A percentile compares a stretch with the other conserved stretches of the same genome.
Conservation (phyloP, 2,329 filamentous ascomycete genomes). For the Allantophomopsis lycopodina region DNA sequence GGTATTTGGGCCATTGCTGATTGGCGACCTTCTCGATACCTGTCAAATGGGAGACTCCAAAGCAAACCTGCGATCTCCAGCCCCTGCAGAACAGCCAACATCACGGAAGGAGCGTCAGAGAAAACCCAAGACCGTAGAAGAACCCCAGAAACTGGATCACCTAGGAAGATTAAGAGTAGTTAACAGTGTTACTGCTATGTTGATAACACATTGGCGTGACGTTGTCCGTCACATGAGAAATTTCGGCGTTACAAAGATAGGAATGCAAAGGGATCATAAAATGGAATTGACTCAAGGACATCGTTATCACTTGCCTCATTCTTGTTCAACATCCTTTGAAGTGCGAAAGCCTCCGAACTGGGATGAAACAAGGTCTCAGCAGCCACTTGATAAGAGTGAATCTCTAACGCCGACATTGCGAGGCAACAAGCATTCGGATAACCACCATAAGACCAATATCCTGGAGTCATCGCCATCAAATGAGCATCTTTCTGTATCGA, state of each 20-base stretch:
- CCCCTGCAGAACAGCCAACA: background rate
- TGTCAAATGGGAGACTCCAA: slow-evolving; percentile 21
- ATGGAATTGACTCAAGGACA: background rate
- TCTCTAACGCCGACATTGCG: slow-evolving; percentile 22
- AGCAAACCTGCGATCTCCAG: background rate
- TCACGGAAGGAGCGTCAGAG: slow-evolving; percentile 26
- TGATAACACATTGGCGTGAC: slow-evolving; percentile 51
- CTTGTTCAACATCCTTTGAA: slow-evolving; percentile 26
- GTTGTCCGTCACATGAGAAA: slow-evolving; percentile 45
- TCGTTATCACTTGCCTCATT: slow-evolving; percentile 20
- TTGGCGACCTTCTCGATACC: slow-evolving; percentile 40
- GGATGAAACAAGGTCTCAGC: slow-evolving; percentile 10
- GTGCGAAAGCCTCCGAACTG: slow-evolving; percentile 24
- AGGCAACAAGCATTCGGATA: slow-evolving; percentile 1
- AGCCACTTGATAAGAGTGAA: slow-evolving; percentile 10
- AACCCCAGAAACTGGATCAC: slow-evolving; percentile 10
- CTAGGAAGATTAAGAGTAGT: slow-evolving; percentile 44
- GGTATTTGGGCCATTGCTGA: slow-evolving; percentile 49
- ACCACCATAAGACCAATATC: background rate
- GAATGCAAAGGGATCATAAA: slow-evolving; percentile 3
- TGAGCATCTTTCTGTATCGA: slow-evolving; percentile 10
- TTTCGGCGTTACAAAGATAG: slow-evolving; percentile 14
- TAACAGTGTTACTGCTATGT: slow-evolving; percentile 48
- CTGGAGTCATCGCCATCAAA: background rate
- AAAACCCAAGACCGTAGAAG: slow-evolving; percentile 12